Evolutionary conservation across 345 rosid genomes (phyloP), one percentile per base, ranked within the genome.

Genomic region (Psidium friedrichsthalianum): DNA sequence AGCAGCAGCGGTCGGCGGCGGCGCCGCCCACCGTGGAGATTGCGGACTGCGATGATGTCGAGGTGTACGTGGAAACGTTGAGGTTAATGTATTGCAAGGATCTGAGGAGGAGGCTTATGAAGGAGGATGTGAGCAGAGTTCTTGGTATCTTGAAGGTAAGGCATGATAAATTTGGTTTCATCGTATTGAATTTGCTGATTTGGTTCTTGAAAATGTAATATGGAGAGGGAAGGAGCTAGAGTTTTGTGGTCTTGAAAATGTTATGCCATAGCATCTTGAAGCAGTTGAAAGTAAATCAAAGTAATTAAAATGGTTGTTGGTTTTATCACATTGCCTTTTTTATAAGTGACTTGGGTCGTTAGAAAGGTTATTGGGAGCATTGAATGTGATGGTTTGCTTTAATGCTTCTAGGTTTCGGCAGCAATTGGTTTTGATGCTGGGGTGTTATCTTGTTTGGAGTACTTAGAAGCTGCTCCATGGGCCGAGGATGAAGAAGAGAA

Each of bases 381-480:
- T 85, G 24, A 74, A 40, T 78, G 25, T 42, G 74, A 42, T 83
- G 74, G 64, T 84, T 88, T 82, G 76, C 83, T 85, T 64, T 86
- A 78, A 11, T 85, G n/a, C 85, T 51, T 80, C 76, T 85, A 98
- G 99, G 99, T 98, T 87, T 96, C 99, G 42, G 98, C 98, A 1
- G 98, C 98, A 20, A 94, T 98, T 87, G 98, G 96, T 22, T 98
- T 98, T 90, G 99, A 98, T 87, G 99, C 98, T 21, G 99, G 99
- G 82, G 97, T 98, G 53, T 83, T 96, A 64, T 95, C 98, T 84
- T 98, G 99, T 92, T 88, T 98, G 89, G 99, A 98, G 93, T 94
- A 94, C 85, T 91, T 98, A 81, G 99, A 98, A 91, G 99, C 99
- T 51, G 99, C 99, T 54, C 99, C 99, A 49, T 98, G 99, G 99